Evolutionary conservation across 2,329 filamentous ascomycete species (phyloP), one percentile per base, ranked within the genome.

Genomic region (Cladophialophora chaetospira): DNA sequence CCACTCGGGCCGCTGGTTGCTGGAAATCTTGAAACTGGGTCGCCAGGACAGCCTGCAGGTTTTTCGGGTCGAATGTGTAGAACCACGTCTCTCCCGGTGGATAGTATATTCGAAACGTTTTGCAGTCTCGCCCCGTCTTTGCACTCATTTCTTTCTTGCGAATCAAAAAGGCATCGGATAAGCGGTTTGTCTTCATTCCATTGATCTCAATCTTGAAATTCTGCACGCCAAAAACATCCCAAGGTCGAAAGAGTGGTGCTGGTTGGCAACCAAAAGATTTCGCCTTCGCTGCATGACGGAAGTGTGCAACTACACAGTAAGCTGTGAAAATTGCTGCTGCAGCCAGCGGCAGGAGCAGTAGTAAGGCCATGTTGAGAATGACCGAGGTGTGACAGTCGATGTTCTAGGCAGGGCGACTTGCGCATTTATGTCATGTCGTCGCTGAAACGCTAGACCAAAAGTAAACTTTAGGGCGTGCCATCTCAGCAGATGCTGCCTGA

Each of bases 1-100:
- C 82, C 26, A 88, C 89, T 25, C 95, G 76, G 62, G 90, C 73
- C 61, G 84, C 74, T 8, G 91, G 91, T 70, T 96, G 92, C 65
- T 89, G 90, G 67, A 86, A 96, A 66, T 94, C 88, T 56, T 75
- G 75, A 69, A 96, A 96, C 68, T 95, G 89, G 1, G 87, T 89
- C 1, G 91, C 88, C 13, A 96, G 77, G 26, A 96, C 79, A 17
- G 91, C 88, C 71, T 95, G 94, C 72, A 95, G 85, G 69, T 95
- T 95, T 54, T 67, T 69, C 2, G 72, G 72, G 19, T 73, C 72
- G 38, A 66, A 60, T 10, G 70, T 73, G 44, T 59, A 58, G 51
- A 48, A 58, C 51, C 38, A 55, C 40, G 50, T 57, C 38, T 57
- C 49, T 57, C 55, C 55, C n/a, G 50, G 49, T 28, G 55, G 54